These are phyloP conservation scores for Geosmithia morbida DNA, from an alignment of 2,329 filamentous ascomycete species.

Conservation along the genomic window DNA sequence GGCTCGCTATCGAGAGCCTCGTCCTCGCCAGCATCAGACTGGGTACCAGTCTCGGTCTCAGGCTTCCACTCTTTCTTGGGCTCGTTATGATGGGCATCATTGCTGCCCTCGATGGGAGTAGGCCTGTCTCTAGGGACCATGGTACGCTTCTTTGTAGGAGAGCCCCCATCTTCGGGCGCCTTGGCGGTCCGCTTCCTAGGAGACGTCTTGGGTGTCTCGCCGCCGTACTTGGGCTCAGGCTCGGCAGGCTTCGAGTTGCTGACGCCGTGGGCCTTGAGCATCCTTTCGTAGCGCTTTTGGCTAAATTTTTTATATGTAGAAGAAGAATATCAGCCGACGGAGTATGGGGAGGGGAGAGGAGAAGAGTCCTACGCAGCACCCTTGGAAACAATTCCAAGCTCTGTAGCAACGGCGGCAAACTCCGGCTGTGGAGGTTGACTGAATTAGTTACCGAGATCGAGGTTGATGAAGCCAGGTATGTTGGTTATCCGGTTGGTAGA, in stretches of 20 bases:
- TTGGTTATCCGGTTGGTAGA: too few species aligned
- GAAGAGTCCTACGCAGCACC: conserved; percentile 51
- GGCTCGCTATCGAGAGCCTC: too few species aligned
- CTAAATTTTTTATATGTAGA: conserved; percentile 28
- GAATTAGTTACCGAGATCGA: background rate
- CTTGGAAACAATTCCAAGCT: conserved; percentile 48
- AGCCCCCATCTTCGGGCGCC: background rate
- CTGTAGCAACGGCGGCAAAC: conserved; percentile 48
- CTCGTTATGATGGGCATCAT: too few species aligned
- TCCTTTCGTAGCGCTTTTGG: conserved; percentile 52
- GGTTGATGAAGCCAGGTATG: background rate
- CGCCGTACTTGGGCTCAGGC: too few species aligned
- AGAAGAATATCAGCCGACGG: background rate
- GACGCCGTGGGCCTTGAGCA: conserved; percentile 45
- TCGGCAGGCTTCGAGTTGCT: background rate
- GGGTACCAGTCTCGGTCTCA: background rate
- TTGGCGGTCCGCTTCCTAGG: conserved; percentile 9
- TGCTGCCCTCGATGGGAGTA: conserved; percentile 4
- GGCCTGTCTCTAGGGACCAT: conserved; percentile 2
- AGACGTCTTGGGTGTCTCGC: conserved; percentile 1
- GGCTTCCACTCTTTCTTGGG: conserved; percentile 8
- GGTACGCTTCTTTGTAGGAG: background rate
- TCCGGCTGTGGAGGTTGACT: conserved; percentile 42
- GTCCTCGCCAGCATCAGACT: too few species aligned
- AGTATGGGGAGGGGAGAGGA: background rate